Evolutionary conservation across 1,284 basidiomycete species (phyloP).

Genomic region (Macrocystidia cucumis): DNA sequence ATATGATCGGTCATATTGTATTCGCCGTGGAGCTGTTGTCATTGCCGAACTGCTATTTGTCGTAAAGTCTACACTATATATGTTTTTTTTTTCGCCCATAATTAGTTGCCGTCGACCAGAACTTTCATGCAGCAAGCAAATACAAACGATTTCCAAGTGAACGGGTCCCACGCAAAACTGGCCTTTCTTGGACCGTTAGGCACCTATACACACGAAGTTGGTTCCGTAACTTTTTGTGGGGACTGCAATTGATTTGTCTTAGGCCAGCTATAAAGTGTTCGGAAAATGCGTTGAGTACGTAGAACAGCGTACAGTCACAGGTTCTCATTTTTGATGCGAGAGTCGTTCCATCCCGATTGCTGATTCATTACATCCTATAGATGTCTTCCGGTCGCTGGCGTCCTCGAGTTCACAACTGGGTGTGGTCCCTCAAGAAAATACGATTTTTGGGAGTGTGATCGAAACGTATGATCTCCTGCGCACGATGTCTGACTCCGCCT

Average conservation of each 20-base stretch:
- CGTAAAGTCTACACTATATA: too few species aligned
- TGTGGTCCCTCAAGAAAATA: slow-evolving; percentile 72
- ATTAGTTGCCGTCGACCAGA: too few species aligned
- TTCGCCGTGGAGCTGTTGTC: too few species aligned
- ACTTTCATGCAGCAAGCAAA: too few species aligned
- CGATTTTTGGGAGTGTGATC: slow-evolving; percentile 62
- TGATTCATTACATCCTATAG: slow-evolving; percentile 25
- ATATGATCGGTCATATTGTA: too few species aligned
- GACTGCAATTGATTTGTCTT: slow-evolving; percentile 2
- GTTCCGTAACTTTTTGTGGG: slow-evolving; percentile 12
- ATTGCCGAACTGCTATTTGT: too few species aligned
- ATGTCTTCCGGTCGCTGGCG: slow-evolving; percentile 47
- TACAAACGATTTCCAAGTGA: too few species aligned
- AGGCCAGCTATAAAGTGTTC: slow-evolving; percentile 60
- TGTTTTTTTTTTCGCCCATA: too few species aligned
- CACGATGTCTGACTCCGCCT: slow-evolving; percentile 31
- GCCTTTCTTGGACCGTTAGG: slow-evolving; percentile 66
- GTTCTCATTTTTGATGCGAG: slow-evolving; percentile 22
- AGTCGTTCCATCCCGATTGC: slow-evolving; percentile 10
- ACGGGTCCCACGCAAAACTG: too few species aligned
- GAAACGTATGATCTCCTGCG: slow-evolving; percentile 68
- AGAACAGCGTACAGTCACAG: slow-evolving; percentile 46
- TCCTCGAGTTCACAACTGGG: slow-evolving; percentile 29
- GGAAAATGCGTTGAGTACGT: slow-evolving; percentile 42
- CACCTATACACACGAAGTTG: slow-evolving; percentile 72